phyloP scores from a whole-genome alignment of 1,284 basidiomycete genomes.

The Sporisorium sorghi region DNA sequence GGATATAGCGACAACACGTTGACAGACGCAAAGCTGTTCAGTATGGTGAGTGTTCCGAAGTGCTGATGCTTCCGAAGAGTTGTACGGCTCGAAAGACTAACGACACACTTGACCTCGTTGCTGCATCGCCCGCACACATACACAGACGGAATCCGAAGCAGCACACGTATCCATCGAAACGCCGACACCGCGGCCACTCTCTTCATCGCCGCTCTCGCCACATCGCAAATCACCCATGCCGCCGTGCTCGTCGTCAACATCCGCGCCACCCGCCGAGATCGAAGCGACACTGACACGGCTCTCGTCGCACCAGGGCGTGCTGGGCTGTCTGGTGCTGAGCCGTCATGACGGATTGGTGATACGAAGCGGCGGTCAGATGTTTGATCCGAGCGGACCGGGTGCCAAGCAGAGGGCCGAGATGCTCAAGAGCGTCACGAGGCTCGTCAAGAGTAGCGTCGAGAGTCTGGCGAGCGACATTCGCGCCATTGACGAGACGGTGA shows the following conservation, averaged over 20 bases:
- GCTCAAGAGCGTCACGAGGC: conserved; percentile 52
- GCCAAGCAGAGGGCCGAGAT: conserved; percentile 49
- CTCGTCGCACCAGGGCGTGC: conserved; percentile 55
- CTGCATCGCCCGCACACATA: background rate
- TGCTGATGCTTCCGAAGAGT: background rate
- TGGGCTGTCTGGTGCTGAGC: conserved; percentile 58
- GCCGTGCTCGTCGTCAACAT: conserved; percentile 39
- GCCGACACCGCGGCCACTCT: conserved; percentile 24
- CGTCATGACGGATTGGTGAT: conserved; percentile 64
- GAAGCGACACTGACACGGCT: conserved; percentile 61
- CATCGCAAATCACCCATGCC: conserved; percentile 56
- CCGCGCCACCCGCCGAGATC: conserved; percentile 59
- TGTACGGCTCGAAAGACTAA: too few species aligned
- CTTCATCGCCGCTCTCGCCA: conserved; percentile 32
- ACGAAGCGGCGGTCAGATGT: conserved; percentile 65
- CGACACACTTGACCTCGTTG: background rate
- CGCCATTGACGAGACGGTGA: conserved; percentile 44
- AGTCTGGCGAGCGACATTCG: conserved; percentile 41
- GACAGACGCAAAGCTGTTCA: background rate
- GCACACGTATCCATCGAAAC: conserved; percentile 28
- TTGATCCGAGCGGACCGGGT: conserved; percentile 60
- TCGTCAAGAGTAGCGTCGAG: conserved; percentile 49
- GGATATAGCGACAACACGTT: background rate
- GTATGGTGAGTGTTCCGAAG: background rate
- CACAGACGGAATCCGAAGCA: conserved; percentile 21